Evolutionary conservation across 2,329 filamentous ascomycete genomes (phyloP).

Genomic region (Sclerotiophoma versabilis): DNA sequence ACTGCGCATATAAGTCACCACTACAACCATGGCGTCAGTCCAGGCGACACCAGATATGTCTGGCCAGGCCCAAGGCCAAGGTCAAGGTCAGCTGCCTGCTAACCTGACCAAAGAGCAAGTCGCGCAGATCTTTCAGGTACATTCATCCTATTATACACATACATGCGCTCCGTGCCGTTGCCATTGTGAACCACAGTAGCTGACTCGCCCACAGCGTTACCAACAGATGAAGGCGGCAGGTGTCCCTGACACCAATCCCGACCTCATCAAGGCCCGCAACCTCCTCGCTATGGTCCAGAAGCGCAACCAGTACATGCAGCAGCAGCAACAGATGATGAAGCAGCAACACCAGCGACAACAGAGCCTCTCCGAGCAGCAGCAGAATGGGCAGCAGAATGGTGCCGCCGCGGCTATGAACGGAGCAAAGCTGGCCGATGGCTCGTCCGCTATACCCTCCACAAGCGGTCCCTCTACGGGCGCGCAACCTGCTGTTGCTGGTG

Average conservation of each 20-base stretch:
- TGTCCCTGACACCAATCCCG: slow-evolving; percentile 81
- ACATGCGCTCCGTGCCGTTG: slow-evolving; percentile 10
- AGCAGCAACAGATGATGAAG: slow-evolving; percentile 50
- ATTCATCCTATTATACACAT: slow-evolving; percentile 30
- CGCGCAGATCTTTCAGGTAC: slow-evolving; percentile 75
- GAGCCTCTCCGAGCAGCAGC: slow-evolving; percentile 57
- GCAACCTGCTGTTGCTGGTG: slow-evolving; percentile 34
- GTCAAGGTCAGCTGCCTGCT: slow-evolving; percentile 65
- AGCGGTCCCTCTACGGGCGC: slow-evolving; percentile 32
- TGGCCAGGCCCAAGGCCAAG: slow-evolving; percentile 53
- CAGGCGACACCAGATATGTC: slow-evolving; percentile 75
- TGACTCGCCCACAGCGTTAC: slow-evolving; percentile 72
- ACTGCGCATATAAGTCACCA: slow-evolving; percentile 20
- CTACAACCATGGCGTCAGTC: slow-evolving; percentile 74
- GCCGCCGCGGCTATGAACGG: slow-evolving; percentile 55
- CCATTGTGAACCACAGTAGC: slow-evolving; percentile 19
- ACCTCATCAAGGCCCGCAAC: slow-evolving; percentile 82
- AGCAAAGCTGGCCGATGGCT: slow-evolving; percentile 44
- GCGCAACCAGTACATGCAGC: slow-evolving; percentile 58
- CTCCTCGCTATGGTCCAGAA: slow-evolving; percentile 76
- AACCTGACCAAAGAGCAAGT: slow-evolving; percentile 79
- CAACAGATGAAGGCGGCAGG: slow-evolving; percentile 87
- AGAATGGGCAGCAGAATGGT: slow-evolving; percentile 60
- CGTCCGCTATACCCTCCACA: slow-evolving; percentile 28
- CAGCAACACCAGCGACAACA: slow-evolving; percentile 64